phyloP scores from a whole-genome alignment of 306 rosid species.

The Fragaria ananassa region DNA sequence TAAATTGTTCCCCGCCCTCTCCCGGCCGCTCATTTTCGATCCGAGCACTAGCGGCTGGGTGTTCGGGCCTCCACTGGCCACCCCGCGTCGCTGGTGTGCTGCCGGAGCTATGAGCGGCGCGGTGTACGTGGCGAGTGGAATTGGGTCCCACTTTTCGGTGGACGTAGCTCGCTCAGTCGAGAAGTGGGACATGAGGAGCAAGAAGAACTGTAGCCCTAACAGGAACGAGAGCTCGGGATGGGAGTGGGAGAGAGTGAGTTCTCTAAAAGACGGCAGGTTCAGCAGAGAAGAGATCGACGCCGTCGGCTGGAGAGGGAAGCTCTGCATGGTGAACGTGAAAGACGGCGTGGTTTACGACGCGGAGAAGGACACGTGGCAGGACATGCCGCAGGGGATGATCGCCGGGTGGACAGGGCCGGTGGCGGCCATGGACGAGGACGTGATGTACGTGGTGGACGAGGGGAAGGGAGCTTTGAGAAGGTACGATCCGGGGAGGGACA shows the following conservation, averaged over 20 bases:
- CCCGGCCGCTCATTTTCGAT: slow-evolving; percentile 59
- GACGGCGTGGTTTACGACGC: slow-evolving; percentile 65
- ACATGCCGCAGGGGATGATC: slow-evolving; percentile 78
- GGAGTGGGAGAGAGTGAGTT: slow-evolving; percentile 49
- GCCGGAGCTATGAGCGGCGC: slow-evolving; percentile 31
- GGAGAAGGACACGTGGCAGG: slow-evolving; percentile 51
- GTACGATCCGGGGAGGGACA: slow-evolving; percentile 40
- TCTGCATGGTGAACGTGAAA: slow-evolving; percentile 75
- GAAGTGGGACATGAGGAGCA: slow-evolving; percentile 38
- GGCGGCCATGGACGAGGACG: slow-evolving; percentile 76
- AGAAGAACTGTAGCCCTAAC: background rate
- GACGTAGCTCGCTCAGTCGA: slow-evolving; percentile 50
- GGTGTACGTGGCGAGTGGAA: slow-evolving; percentile 70
- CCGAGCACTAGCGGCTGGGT: slow-evolving; percentile 44
- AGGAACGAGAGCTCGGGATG: background rate
- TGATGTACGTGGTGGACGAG: slow-evolving; percentile 70
- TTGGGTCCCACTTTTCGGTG: slow-evolving; percentile 59
- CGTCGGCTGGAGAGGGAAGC: slow-evolving; percentile 72
- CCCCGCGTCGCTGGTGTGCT: slow-evolving; percentile 85
- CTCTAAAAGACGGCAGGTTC: slow-evolving; percentile 49
- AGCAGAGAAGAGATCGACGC: slow-evolving; percentile 86
- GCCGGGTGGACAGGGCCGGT: slow-evolving; percentile 85
- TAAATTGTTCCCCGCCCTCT: slow-evolving; percentile 55
- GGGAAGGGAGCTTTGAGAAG: slow-evolving; percentile 42
- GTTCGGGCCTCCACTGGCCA: slow-evolving; percentile 43